Evolutionary conservation across 176 grass and related monocot genomes (phyloP), one percentile per base, ranked within the genome.

Genomic region (Typha latifolia): DNA sequence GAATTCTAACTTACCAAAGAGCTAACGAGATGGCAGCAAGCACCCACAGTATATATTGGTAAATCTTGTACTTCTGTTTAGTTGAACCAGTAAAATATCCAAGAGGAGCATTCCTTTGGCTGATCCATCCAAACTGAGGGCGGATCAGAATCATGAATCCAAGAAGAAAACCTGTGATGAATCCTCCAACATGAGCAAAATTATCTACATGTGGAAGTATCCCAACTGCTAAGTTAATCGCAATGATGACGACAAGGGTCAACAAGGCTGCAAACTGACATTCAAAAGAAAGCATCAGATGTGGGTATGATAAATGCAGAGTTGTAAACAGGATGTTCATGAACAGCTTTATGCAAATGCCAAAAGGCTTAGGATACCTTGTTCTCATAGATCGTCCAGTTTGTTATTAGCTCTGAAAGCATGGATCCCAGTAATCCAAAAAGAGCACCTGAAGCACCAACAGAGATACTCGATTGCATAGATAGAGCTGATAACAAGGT

Each of bases 201-300:
- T 57, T 57, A 57, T 57, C 53, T 16, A 57, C 53, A 57, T 57
- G 53, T 57, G 53, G 53, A 16, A 57, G 53, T 21, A 57, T 57
- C 16, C 53, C 53, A 57, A 57, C 20, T 10, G 53, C n/a, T 20
- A 57, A 21, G 53, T 57, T 57, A 8, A 57, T 57, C 20, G 53
- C 53, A 9, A 57, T 57, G n/a, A 57, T 57, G 53, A 57, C 15
- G n/a, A 57, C 15, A 57, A 57, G 53, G 14, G 53, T 57, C 20
- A 57, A 57, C 19, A 57, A 57, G 19, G 53, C 53, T 57, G 53
- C 53, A 20, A 57, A 20, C 15, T 57, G n/a, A 19, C n/a, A 18
- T 21, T 18, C 53, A 19, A 11, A 57, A 0, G n/a, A 57, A 57
- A 20, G 10, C 5, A 20, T 10, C n/a, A 57, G 9, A 57, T 57